Evolutionary conservation across 805 yeast species (phyloP).

Genomic region (Lipomyces yamadae): DNA sequence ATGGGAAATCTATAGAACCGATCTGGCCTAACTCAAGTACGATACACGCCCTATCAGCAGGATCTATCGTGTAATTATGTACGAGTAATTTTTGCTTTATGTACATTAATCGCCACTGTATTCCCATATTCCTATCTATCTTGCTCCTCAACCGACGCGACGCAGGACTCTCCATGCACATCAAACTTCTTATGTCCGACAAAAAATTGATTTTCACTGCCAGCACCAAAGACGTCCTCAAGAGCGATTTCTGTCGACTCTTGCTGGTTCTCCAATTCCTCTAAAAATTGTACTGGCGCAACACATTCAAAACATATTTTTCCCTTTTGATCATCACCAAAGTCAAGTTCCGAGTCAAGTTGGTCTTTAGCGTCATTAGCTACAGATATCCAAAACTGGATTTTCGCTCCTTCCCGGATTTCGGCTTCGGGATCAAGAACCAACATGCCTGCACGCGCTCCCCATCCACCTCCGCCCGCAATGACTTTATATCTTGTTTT

Average conservation of each 20-base stretch:
- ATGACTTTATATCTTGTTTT: conserved; percentile 56
- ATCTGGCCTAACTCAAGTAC: too few relatives aligned
- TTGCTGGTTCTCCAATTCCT: conserved; percentile 6
- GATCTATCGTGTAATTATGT: too few relatives aligned
- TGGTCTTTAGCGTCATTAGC: not conserved
- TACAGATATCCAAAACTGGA: conserved; percentile 48
- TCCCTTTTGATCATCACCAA: conserved; percentile 15
- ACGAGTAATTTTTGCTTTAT: not conserved
- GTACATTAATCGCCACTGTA: not conserved
- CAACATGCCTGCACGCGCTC: conserved; percentile 66
- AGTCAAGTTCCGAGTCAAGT: conserved; percentile 12
- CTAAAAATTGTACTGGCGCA: conserved; percentile 30
- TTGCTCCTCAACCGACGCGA: conserved; percentile 20
- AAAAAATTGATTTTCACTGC: conserved; percentile 30
- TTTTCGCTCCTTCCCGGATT: conserved; percentile 51
- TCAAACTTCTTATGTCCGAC: conserved; percentile 27
- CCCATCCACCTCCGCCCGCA: conserved; percentile 83
- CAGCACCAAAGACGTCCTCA: conserved; percentile 35
- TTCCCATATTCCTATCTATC: not conserved
- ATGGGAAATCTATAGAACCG: too few relatives aligned
- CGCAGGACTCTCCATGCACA: conserved; percentile 36
- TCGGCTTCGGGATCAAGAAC: conserved; percentile 65
- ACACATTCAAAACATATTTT: conserved; percentile 33
- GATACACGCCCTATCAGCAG: too few relatives aligned
- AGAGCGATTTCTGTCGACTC: conserved; percentile 22